Percentiles rank a stretch among this genome's conserved stretches.
Conservation (phyloP, 179 eudicot species). For the Beta corolliflora region DNA sequence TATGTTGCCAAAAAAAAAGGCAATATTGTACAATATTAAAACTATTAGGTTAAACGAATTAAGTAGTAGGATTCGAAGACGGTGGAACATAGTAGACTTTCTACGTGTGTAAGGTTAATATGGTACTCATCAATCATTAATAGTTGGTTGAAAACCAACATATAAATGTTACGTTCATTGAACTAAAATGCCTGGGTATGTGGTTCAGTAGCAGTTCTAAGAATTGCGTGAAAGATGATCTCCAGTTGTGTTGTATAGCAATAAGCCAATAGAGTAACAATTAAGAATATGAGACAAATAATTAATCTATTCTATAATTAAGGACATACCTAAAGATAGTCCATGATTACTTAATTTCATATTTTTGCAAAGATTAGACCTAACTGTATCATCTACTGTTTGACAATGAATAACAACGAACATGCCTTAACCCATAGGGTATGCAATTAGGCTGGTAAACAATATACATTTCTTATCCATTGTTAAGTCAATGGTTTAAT, state of each 20-base stretch:
- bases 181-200: conserved; percentile 6
- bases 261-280: neutral
- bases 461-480: neutral
- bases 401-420: conserved; percentile 3
- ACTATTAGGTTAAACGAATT: conserved; percentile 3
- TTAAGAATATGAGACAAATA: neutral
- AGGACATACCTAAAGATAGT: neutral
- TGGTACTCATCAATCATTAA: neutral
- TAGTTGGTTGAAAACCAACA: neutral
- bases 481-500: conserved; percentile 14
- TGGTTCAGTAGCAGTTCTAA: neutral
- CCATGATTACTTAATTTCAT: too few species aligned
- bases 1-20: too few species aligned
- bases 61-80: conserved; percentile 11
- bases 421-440: conserved; percentile 18
- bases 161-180: conserved; percentile 21
- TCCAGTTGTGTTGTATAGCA: conserved; percentile 21
- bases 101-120: neutral
- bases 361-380: neutral
- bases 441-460: conserved; percentile 17
- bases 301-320: neutral
- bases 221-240: neutral
- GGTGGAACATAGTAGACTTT: conserved; percentile 20
- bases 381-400: neutral
- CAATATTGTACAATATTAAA: too few species aligned